Base-by-base conservation (phyloP, 73 alveolate species). In the Paramecium bursaria region DNA sequence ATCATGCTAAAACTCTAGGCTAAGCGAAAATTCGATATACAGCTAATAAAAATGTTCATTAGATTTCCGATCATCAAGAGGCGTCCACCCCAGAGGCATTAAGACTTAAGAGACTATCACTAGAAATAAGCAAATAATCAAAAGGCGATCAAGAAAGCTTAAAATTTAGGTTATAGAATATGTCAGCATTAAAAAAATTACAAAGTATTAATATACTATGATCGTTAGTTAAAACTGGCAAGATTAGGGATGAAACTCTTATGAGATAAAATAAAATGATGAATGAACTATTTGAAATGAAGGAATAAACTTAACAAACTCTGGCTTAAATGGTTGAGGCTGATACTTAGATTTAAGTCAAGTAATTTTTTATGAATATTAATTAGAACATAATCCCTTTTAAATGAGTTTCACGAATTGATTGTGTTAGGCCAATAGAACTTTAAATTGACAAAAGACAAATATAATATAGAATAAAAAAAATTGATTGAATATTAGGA, bases 381-480 rank as follows among this genome's bases (percentile, higher is more conserved):
- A 7, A 29, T 26, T 2, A 57, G 39, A 15, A 29, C 49, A 2
- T 29, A 57, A 57, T 14, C 21, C 10, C 15, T 57, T 29, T 27
- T 57, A 57, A 33, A 26, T 57, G 76, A 57, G 17, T 57, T 57
- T 27, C 7, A 57, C 26, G 76, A 44, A 0, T 57, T 57, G 17
- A 29, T 57, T 14, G 76, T 29, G 17, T 27, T 57, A 11, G 76
- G 76, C 17, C 26, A 25, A 15, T 29, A 57, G 49, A 57, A 57
- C 31, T 57, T 57, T 57, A 50, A 57, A 26, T 26, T 57, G 52
- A 50, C 76, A 27, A 57, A 29, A 57, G 76, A 57, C 11, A 57
- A 57, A 57, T 57, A 57, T 57, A 17, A 11, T 29, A n/a, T 26
- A 4, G 49, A 57, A 57, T 48, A 57, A 57, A 11, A 57, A 57